Evolutionary conservation across 1,284 basidiomycete genomes (phyloP).

Genomic region (Malassezia arunalokei): DNA sequence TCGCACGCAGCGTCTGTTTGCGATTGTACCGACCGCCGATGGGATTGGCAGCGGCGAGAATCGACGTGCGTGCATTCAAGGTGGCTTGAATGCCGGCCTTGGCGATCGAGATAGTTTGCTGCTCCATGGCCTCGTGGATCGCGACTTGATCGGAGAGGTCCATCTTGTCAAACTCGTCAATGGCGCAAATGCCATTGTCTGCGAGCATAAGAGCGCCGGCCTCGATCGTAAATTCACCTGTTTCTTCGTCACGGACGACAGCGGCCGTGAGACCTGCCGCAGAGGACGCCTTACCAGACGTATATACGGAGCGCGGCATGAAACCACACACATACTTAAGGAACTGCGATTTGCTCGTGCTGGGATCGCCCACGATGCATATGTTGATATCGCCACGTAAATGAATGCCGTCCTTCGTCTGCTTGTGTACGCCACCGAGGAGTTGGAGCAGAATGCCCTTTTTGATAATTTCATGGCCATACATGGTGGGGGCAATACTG

Average conservation of each 20-base stretch:
- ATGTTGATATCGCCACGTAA: constrained; percentile 96
- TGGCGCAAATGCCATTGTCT: constrained; percentile 98
- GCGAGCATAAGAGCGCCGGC: constrained; percentile 91
- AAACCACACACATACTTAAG: constrained; percentile 99
- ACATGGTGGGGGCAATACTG: constrained; percentile 94
- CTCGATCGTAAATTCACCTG: constrained; percentile 98
- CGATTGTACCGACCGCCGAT: constrained; percentile 91
- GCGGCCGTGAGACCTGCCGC: constrained; percentile 97
- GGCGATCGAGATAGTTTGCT: constrained; percentile 97
- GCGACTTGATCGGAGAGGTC: constrained; percentile 95
- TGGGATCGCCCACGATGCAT: constrained; percentile 94
- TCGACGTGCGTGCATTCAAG: constrained; percentile 90
- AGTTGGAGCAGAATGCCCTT: constrained; percentile 94
- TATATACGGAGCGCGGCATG: constrained; percentile 94
- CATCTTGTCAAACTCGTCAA: constrained; percentile 99
- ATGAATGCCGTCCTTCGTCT: constrained; percentile 89
- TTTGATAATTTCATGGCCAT: constrained; percentile 58
- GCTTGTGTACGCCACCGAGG: constrained; percentile 99
- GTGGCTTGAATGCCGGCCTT: constrained; percentile 99
- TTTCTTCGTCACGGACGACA: constrained; percentile 96
- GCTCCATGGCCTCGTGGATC: constrained; percentile 99
- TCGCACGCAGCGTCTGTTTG: constrained; percentile 82
- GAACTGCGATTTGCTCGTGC: constrained; percentile 95
- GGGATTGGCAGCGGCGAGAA: constrained; percentile 94
- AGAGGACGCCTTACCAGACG: constrained; percentile 95